phyloP scores from a whole-genome alignment of 257 asterid genomes.

The Nemophila menziesii region DNA sequence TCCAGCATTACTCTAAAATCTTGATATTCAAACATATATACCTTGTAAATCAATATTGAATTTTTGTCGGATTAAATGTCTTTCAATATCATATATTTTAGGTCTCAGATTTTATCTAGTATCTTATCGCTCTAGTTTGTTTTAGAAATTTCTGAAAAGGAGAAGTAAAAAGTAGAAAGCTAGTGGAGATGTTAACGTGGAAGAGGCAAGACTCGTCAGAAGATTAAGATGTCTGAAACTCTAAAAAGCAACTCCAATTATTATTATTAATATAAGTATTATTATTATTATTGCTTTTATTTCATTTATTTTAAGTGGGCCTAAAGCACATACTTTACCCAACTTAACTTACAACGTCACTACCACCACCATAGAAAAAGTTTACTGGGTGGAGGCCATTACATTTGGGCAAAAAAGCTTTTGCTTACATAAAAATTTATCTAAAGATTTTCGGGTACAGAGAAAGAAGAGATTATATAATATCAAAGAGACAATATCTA shows the following conservation, averaged over 20 bases:
- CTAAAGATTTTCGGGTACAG: not conserved
- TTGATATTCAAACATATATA: too few relatives aligned
- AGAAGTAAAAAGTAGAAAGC: slow-evolving; percentile 15
- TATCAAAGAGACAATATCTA: not conserved
- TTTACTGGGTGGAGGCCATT: not conserved
- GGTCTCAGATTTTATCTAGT: too few relatives aligned
- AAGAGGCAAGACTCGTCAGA: slow-evolving; percentile 42
- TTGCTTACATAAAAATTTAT: too few relatives aligned
- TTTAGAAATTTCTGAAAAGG: not conserved
- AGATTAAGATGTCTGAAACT: slow-evolving; percentile 32
- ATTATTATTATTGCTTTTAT: slow-evolving; percentile 2
- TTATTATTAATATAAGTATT: not conserved
- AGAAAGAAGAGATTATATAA: not conserved
- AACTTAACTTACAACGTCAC: slow-evolving; percentile 10
- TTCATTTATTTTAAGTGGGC: slow-evolving; percentile 35
- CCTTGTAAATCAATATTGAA: too few relatives aligned
- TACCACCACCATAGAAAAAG: slow-evolving; percentile 6
- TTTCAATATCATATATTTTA: too few relatives aligned
- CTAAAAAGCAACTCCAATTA: slow-evolving; percentile 83
- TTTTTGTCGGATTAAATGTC: too few relatives aligned
- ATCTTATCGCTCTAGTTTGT: too few relatives aligned
- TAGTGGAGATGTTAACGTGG: slow-evolving; percentile 30
- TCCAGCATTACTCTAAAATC: too few relatives aligned
- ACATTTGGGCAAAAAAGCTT: not conserved
- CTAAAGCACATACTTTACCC: slow-evolving; percentile 21